These are phyloP conservation scores for Nissolia schottii DNA, from an alignment of 306 rosid species.

Conservation along the genomic window DNA sequence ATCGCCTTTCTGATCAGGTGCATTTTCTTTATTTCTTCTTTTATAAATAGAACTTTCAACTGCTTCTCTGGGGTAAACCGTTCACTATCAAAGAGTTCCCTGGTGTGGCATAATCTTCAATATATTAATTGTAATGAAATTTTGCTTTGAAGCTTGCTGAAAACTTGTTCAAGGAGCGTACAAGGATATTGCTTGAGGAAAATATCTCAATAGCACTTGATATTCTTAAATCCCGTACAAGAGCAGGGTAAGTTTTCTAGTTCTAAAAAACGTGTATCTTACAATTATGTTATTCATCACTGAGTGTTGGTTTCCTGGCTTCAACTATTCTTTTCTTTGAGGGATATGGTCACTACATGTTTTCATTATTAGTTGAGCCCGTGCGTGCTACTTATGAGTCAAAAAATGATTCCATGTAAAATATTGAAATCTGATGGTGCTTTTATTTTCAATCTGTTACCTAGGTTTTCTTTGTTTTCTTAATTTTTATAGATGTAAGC, in stretches of 20 bases:
- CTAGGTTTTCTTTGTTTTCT: background rate
- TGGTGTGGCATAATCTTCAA: conserved; percentile 12
- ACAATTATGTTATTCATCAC: too few relatives aligned
- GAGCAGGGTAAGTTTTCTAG: conserved; percentile 59
- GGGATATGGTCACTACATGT: conserved; percentile 4
- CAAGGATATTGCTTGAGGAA: conserved; percentile 77
- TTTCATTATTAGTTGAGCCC: background rate
- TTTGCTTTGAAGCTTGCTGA: conserved; percentile 68
- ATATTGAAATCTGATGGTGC: background rate
- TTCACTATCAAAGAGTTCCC: background rate
- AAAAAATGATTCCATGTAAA: conserved; percentile 6
- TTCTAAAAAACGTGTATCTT: too few relatives aligned
- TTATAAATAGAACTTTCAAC: too few relatives aligned
- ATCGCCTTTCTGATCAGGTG: conserved; percentile 86
- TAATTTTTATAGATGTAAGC: background rate
- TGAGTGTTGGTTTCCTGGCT: too few relatives aligned
- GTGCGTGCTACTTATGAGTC: background rate
- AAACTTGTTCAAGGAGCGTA: conserved; percentile 67
- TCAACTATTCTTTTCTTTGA: too few relatives aligned
- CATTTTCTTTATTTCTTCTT: conserved; percentile 18
- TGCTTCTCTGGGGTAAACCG: background rate
- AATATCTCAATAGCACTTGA: conserved; percentile 62
- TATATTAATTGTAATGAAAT: conserved; percentile 6
- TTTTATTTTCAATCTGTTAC: conserved; percentile 4
- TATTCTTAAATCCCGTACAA: conserved; percentile 72